Base-by-base conservation (phyloP, 2,329 filamentous ascomycete genomes). In the Fusarium siculi region DNA sequence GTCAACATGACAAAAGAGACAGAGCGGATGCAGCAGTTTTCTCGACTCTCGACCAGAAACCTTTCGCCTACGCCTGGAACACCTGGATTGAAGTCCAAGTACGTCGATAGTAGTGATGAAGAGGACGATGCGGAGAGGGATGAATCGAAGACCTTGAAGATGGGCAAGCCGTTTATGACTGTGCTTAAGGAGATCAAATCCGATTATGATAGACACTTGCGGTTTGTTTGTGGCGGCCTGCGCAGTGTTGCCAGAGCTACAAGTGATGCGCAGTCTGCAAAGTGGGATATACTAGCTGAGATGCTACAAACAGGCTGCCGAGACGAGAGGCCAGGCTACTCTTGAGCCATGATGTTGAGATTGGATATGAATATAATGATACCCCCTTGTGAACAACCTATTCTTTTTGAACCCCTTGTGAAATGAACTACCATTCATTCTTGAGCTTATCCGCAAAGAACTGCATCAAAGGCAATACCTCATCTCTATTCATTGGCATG, bases 381-480 rank as follows among this genome's bases (percentile, higher is more conserved):
- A 78, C 74, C 74, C 74, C 76, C 53, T 66, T 68, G n/a, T 56
- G 34, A 43, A 56, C 23, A 54, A 37, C 5, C 4, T 10, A 5
- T 25, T 32, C 8, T 9, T 34, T 34, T 42, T 21, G 15, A 32
- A 11, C n/a, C 18, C 15, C 32, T n/a, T n/a, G 21, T 50, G 47
- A 30, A 47, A 28, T n/a, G 10, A 19, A 36, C 25, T 40, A 36
- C 47, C 25, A 78, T 23, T 74, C 79, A 57, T 65, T 74, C 36
- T 62, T 77, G 23, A 96, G 81, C 77, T 92, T 87, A 56, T 92
- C 87, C 0, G 92, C 91, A 76, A 95, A 88, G 76, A 92, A 98
- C 78, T 92, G 90, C 94, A 98, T 98, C 68, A 98, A 88, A 1
- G 95, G 95, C 77, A 95, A 79, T 88, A 97, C 95, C 86, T 98